phyloP scores from a whole-genome alignment of 352 stramenopile genomes.

The Phytophthora ramorum region DNA sequence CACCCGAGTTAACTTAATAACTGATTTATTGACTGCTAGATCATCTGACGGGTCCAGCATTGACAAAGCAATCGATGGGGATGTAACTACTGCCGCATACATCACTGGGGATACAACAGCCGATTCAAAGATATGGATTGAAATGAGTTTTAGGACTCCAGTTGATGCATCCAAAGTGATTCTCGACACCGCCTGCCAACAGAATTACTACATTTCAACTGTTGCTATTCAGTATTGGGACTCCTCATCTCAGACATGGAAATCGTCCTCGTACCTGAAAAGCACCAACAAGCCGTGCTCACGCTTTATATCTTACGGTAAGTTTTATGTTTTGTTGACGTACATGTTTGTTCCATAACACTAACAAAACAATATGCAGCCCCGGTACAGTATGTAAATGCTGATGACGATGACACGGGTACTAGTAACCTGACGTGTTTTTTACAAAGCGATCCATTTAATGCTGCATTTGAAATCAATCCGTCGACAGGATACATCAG shows the following conservation, averaged over 20 bases:
- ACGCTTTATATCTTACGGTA: conserved; percentile 36
- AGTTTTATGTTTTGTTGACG: conserved; percentile 3
- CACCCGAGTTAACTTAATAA: conserved; percentile 24
- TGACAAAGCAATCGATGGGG: conserved; percentile 25
- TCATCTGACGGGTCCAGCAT: conserved; percentile 34
- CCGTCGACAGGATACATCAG: conserved; percentile 32
- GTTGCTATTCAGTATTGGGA: conserved; percentile 41
- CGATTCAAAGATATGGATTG: conserved; percentile 33
- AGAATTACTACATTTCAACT: conserved; percentile 23
- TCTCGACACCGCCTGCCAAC: conserved; percentile 24
- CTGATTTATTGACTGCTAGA: neutral
- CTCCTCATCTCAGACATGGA: conserved; percentile 12
- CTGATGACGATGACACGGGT: conserved; percentile 36
- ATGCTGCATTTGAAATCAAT: conserved; percentile 30
- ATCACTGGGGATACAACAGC: conserved; percentile 7
- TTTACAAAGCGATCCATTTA: conserved; percentile 12
- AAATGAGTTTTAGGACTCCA: conserved; percentile 27
- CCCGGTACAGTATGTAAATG: conserved; percentile 22
- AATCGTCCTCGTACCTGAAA: conserved; percentile 30
- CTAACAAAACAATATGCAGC: conserved; percentile 11
- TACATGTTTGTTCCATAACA: neutral
- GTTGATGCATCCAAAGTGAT: conserved; percentile 42
- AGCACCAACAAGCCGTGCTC: conserved; percentile 24
- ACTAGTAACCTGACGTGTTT: conserved; percentile 14
- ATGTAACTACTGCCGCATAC: conserved; percentile 32